phyloP scores from a whole-genome alignment of 2,329 filamentous ascomycete species.

The Thelonectria rubi region DNA sequence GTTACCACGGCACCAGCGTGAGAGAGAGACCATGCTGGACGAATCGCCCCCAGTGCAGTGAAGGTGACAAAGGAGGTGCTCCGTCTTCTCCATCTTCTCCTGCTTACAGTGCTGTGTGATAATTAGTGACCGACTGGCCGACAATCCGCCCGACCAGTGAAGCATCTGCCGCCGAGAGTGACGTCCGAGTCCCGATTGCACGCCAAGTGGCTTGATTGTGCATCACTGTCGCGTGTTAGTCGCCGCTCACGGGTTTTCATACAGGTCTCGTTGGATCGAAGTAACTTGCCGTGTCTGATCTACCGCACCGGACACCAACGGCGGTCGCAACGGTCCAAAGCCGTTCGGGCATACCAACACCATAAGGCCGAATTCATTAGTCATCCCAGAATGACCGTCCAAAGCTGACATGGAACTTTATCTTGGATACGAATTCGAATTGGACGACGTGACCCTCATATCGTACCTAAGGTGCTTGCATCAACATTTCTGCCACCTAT shows the following conservation, averaged over 20 bases:
- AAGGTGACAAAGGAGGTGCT: not conserved
- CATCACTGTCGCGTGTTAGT: not conserved
- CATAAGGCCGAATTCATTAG: not conserved
- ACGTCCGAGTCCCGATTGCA: not conserved
- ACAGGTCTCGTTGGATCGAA: not conserved
- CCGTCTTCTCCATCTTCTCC: not conserved
- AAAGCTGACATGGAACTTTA: not conserved
- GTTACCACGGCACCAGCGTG: not conserved
- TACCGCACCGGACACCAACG: no score
- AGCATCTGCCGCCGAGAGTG: constrained; percentile 1
- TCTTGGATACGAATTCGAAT: not conserved
- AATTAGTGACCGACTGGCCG: not conserved
- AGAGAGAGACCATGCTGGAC: not conserved
- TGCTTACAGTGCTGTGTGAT: not conserved
- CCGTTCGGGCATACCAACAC: not conserved
- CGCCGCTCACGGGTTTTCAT: not conserved
- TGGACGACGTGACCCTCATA: not conserved
- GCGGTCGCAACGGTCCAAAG: not conserved
- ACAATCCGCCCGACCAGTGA: not conserved
- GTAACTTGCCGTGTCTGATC: not conserved
- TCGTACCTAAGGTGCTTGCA: not conserved
- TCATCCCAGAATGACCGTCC: not conserved
- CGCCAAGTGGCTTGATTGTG: constrained; percentile 1
- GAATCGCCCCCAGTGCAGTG: not conserved
- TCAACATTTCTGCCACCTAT: no score